Percentiles rank a stretch among this genome's conserved stretches.
Conservation (phyloP, 78 protist species). For the Capsaspora owczarzaki region DNA sequence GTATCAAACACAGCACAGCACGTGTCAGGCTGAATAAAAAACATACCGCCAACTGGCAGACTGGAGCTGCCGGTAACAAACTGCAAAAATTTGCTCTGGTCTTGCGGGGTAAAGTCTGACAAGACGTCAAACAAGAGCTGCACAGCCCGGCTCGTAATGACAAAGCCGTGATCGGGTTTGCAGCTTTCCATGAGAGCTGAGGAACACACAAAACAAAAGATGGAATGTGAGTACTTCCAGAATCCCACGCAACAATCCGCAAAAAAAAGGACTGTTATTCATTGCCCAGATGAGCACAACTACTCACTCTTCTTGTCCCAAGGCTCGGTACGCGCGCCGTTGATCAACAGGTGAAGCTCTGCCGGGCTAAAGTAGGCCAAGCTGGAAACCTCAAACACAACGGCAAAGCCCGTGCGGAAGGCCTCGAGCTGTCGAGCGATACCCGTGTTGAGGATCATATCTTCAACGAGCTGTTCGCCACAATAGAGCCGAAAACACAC, state of each 20-base stretch:
- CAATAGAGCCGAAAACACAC: too few relatives aligned
- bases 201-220: neutral
- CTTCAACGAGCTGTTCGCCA: neutral
- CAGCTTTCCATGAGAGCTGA: neutral
- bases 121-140: slow-evolving; percentile 36
- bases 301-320: neutral
- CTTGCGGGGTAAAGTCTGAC: neutral
- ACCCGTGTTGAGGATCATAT: neutral
- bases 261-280: too few relatives aligned
- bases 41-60: slow-evolving; percentile 66
- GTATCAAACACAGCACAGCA: neutral
- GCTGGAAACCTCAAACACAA: neutral
- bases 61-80: slow-evolving; percentile 67
- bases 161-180: slow-evolving; percentile 49
- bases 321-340: neutral
- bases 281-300: too few relatives aligned
- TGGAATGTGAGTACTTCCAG: too few relatives aligned
- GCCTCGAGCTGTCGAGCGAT: slow-evolving; percentile 10
- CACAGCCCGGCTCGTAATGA: neutral
- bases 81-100: slow-evolving; percentile 33
- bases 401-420: slow-evolving; percentile 5
- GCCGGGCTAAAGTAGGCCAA: neutral
- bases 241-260: too few relatives aligned
- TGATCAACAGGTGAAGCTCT: neutral
- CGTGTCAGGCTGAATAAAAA: neutral